Conservation (phyloP, 208 protist species). For the Herpetomonas samuelpessoai region DNA sequence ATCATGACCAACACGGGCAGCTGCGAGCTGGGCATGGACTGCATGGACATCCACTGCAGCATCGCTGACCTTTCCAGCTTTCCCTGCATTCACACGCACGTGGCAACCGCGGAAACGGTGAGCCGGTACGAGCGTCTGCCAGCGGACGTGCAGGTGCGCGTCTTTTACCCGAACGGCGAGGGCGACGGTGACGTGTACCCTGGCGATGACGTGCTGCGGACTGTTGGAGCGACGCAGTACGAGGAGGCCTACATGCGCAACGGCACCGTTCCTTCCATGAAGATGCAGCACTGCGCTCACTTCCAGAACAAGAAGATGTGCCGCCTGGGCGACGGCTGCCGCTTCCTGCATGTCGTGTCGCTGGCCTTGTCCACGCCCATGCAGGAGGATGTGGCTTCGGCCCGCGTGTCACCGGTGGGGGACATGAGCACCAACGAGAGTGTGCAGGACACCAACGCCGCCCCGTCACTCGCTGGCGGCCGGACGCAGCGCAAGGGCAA, state of each 20-base stretch:
- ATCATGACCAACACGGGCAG: conserved; percentile 25
- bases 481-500: not conserved
- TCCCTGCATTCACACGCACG: conserved; percentile 54
- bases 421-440: conserved; percentile 5
- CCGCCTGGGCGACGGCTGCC: conserved; percentile 70
- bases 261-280: conserved; percentile 36
- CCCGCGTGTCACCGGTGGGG: not conserved
- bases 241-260: conserved; percentile 42
- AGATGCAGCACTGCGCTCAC: conserved; percentile 86
- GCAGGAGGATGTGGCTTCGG: conserved; percentile 16
- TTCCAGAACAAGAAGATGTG: conserved; percentile 78
- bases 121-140: conserved; percentile 57
- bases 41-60: conserved; percentile 62
- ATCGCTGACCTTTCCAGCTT: conserved; percentile 41
- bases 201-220: conserved; percentile 67
- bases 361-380: conserved; percentile 28
- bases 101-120: conserved; percentile 40
- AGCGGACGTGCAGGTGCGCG: conserved; percentile 47
- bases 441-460: not conserved
- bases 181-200: conserved; percentile 31
- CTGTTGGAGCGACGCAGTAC: conserved; percentile 65
- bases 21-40: conserved; percentile 44
- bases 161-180: conserved; percentile 67
- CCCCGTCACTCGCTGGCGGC: not conserved
- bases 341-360: conserved; percentile 75